Percentiles rank a stretch among this genome's conserved stretches.
These are phyloP conservation scores for Pichia sorboxylosa DNA, from an alignment of 1,139 yeast genomes.

Conservation along the genomic window DNA sequence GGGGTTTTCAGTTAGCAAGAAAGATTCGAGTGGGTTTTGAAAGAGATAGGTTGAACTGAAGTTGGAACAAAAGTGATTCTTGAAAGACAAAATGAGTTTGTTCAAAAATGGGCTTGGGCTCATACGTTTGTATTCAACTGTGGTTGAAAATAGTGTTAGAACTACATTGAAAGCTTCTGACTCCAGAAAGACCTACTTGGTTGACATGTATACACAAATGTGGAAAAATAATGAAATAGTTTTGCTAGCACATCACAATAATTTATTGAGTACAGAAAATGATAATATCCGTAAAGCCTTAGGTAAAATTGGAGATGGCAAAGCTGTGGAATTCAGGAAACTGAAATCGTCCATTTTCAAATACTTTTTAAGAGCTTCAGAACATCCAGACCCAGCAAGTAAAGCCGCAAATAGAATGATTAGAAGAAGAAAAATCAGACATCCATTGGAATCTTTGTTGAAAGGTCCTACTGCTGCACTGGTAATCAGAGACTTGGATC, in stretches of 20 bases:
- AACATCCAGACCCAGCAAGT: constrained; percentile 67
- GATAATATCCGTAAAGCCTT: constrained; percentile 51
- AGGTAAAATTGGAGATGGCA: constrained; percentile 33
- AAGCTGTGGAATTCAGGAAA: constrained; percentile 37
- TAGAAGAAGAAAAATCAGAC: constrained; percentile 34
- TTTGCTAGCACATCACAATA: constrained; percentile 75
- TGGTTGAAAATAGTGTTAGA: constrained; percentile 20
- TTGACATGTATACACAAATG: constrained; percentile 66
- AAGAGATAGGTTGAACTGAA: too few relatives aligned
- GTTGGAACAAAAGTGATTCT: too few relatives aligned
- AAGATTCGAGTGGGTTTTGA: too few relatives aligned
- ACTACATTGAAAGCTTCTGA: constrained; percentile 39
- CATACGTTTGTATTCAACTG: constrained; percentile 3
- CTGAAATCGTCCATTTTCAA: constrained; percentile 59
- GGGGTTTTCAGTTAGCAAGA: too few relatives aligned
- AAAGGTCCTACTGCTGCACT: constrained; percentile 85
- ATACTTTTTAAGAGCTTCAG: constrained; percentile 63
- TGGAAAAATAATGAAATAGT: constrained; percentile 59
- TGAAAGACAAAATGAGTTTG: background rate
- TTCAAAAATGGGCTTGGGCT: background rate
- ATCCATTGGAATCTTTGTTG: constrained; percentile 61
- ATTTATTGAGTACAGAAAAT: constrained; percentile 60
- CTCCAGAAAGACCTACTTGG: constrained; percentile 72
- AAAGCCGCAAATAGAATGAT: constrained; percentile 32
- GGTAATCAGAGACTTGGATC: constrained; percentile 56